Evolutionary conservation across 352 stramenopile genomes (phyloP).

Genomic region (Nothophytophthora sp.): DNA sequence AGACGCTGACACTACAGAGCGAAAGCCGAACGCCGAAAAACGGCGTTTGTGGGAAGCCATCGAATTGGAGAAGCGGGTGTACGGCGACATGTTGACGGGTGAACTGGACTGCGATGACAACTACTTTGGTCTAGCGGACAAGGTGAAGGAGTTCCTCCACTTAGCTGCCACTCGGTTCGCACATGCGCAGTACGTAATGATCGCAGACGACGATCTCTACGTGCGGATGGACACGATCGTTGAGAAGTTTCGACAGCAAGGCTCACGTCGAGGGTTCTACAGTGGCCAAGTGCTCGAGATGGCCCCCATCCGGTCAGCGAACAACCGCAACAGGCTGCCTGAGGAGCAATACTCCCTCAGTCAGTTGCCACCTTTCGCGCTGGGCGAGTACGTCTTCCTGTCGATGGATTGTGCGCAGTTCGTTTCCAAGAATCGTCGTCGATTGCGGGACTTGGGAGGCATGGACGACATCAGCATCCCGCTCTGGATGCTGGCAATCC

Average conservation of each 20-base stretch:
- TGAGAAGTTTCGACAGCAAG: neutral
- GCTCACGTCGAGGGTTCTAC: conserved; percentile 7
- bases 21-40: too few species aligned
- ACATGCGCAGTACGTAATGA: conserved; percentile 33
- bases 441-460: conserved; percentile 22
- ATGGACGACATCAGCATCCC: conserved; percentile 60
- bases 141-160: conserved; percentile 26
- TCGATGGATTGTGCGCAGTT: conserved; percentile 48
- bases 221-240: conserved; percentile 19
- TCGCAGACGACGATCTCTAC: conserved; percentile 53
- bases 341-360: conserved; percentile 20
- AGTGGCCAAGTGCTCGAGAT: conserved; percentile 26
- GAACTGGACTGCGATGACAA: conserved; percentile 48
- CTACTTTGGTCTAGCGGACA: conserved; percentile 11
- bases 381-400: conserved; percentile 39
- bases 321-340: conserved; percentile 25
- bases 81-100: conserved; percentile 41
- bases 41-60: conserved; percentile 8
- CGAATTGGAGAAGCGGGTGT: conserved; percentile 24
- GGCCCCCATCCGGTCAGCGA: conserved; percentile 13
- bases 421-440: conserved; percentile 31
- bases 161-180: conserved; percentile 7
- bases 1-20: too few species aligned
- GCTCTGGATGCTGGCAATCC: conserved; percentile 50
- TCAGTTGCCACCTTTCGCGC: conserved; percentile 26